Evolutionary conservation across 345 rosid species (phyloP).

Genomic region (rapeseed (Brassica napus)): Da-Ae NC_063434.1:2103001-2103500

Average conservation of each 20-base stretch:
- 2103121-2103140: not conserved
- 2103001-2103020: conserved; percentile 20
- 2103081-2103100: conserved; percentile 28
- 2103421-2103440: not conserved
- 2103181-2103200: not conserved
- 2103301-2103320: not conserved
- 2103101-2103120: conserved; percentile 21
- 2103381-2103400: not conserved
- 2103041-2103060: no score
- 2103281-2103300: not conserved
- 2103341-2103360: not conserved
- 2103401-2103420: not conserved
- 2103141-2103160: conserved; percentile 12
- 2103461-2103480: not conserved
- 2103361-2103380: not conserved
- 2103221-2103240: not conserved
- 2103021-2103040: not conserved
- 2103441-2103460: not conserved
- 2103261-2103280: not conserved
- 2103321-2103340: not conserved
- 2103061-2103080: not conserved
- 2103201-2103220: not conserved
- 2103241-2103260: not conserved
- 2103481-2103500: not conserved
- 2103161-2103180: not conserved